phyloP scores from a whole-genome alignment of 2,329 filamentous ascomycete species.

The Emergomyces orientalis region DNA sequence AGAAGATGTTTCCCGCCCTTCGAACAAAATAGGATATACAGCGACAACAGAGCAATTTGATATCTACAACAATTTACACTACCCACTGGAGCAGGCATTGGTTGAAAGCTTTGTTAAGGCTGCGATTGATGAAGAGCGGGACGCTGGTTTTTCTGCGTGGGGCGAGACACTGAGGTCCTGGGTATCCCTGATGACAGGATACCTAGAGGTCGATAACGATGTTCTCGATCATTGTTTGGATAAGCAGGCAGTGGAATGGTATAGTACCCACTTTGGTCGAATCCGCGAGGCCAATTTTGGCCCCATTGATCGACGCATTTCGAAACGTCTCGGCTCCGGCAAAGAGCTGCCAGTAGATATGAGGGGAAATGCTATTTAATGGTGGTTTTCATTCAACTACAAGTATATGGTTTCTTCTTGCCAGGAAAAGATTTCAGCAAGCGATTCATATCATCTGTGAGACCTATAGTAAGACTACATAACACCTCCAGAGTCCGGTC shows the following conservation, averaged over 20 bases:
- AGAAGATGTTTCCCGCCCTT: not conserved
- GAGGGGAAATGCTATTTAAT: slow-evolving; percentile 18
- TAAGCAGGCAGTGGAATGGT: slow-evolving; percentile 21
- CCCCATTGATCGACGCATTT: slow-evolving; percentile 18
- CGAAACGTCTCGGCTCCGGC: slow-evolving; percentile 20
- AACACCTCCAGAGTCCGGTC: not conserved
- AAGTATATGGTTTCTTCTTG: not conserved
- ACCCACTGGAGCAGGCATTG: slow-evolving; percentile 16
- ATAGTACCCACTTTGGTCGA: slow-evolving; percentile 23
- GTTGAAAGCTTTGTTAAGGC: slow-evolving; percentile 22
- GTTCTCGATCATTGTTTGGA: slow-evolving; percentile 22
- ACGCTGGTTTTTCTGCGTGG: slow-evolving; percentile 17
- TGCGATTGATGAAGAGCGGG: slow-evolving; percentile 20
- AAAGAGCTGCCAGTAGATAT: slow-evolving; percentile 22
- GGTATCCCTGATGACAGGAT: slow-evolving; percentile 22
- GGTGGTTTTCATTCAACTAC: not conserved
- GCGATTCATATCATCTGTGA: not conserved
- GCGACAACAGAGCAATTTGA: slow-evolving; percentile 11
- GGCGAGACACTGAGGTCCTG: slow-evolving; percentile 17
- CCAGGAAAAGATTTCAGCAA: not conserved
- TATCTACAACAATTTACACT: slow-evolving; percentile 17
- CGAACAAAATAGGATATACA: not conserved
- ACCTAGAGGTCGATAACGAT: slow-evolving; percentile 22
- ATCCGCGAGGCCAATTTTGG: slow-evolving; percentile 19
- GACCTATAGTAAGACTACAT: not conserved